Base-by-base conservation (phyloP, 306 rosid species). In the Prunus dulcis region DNA sequence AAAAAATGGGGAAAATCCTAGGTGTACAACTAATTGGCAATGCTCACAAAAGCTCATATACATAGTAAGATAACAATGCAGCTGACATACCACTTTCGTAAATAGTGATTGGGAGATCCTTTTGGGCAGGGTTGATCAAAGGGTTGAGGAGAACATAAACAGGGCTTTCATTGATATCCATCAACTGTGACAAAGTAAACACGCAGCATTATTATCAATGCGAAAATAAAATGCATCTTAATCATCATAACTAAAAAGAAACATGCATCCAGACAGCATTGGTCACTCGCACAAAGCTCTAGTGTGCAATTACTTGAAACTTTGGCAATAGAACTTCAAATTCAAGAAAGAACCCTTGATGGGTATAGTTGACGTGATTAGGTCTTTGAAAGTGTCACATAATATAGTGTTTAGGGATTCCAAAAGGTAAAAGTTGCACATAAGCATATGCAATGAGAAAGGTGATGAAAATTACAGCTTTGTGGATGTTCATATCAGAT, bases 111-210 rank as follows among this genome's bases (percentile, higher is more conserved):
- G 98, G 98, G 65, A 94, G 97, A 83, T 94, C 98, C 89, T 89
- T 94, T 70, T 94, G 97, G 75, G 97, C 92, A 71, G 88, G 93
- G 71, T 91, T 90, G 82, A 91, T 90, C 49, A 90, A 77, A 52
- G 98, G 98, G 74, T 91, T 90, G 72, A 94, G 97, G 61, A 94
- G 94, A 41, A 91, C 94, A 86, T 94, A 94, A 73, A 94, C 96
- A 23, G 97, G 98, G 82, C 93, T 94, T 84, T 91, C 97, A 75
- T 94, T 94, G 67, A 94, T 86, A 77, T 91, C 98, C 98, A 94
- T 94, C 88, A 94, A 77, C 98, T 94, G 96, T 79, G 28, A 52
- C 69, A 81, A 75, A 19, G 72, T 25, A 62, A 71, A 69, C 45
- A 78, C 53, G 32, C 67, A 53, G 62, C 45, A 69, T 10, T 58